Evolutionary conservation across 2,329 filamentous ascomycete species (phyloP).

Genomic region (Alternaria dauci): DNA sequence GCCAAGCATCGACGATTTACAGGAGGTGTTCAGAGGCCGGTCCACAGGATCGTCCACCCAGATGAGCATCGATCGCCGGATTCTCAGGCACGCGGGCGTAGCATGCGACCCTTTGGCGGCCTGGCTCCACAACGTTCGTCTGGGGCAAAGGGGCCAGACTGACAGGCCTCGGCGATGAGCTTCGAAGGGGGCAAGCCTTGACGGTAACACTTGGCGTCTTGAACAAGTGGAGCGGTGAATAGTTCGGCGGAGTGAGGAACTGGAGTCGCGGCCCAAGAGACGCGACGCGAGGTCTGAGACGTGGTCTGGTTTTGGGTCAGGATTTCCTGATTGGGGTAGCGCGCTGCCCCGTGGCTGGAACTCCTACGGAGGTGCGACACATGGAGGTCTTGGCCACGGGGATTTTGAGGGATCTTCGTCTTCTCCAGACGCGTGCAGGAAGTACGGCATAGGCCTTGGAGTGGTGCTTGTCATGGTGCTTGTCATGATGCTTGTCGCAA

Average conservation of each 20-base stretch:
- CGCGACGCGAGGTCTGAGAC: constrained; percentile 30
- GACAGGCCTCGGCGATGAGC: constrained; percentile 34
- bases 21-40: constrained; percentile 10
- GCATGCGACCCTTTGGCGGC: constrained; percentile 24
- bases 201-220: constrained; percentile 41
- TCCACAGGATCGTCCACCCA: constrained; percentile 16
- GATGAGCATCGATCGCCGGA: constrained; percentile 24
- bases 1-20: constrained; percentile 19
- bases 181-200: constrained; percentile 41
- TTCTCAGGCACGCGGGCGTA: constrained; percentile 24
- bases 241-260: constrained; percentile 26
- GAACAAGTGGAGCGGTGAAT: constrained; percentile 31
- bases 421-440: constrained; percentile 15
- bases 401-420: constrained; percentile 10
- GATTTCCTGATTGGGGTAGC: constrained; percentile 25
- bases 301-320: constrained; percentile 26
- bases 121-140: constrained; percentile 38
- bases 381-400: constrained; percentile 28
- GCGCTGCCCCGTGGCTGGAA: constrained; percentile 22
- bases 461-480: constrained; percentile 26
- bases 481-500: constrained; percentile 28
- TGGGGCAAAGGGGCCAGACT: constrained; percentile 23
- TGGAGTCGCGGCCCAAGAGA: constrained; percentile 19
- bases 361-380: constrained; percentile 45
- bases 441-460: constrained; percentile 15